Percentiles rank a stretch among this genome's conserved stretches.
Evolutionary conservation across 805 yeast species (phyloP).

Genomic region (Ogataea kodamae): DNA sequence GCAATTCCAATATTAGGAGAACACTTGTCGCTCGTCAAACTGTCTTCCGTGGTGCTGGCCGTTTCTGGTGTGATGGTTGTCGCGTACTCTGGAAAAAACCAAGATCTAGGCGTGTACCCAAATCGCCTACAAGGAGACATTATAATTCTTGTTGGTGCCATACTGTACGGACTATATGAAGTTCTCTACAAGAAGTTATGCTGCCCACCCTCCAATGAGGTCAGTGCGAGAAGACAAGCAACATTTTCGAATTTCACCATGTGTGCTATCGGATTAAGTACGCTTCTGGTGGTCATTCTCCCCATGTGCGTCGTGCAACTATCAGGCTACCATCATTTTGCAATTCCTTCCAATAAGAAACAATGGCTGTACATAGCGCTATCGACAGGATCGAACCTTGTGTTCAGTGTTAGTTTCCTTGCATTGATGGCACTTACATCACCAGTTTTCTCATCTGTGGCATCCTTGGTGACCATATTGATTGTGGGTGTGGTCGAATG

Average conservation of each 20-base stretch:
- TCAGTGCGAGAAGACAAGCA: constrained; percentile 63
- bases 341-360: constrained; percentile 41
- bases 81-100: constrained; percentile 56
- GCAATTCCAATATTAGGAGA: constrained; percentile 74
- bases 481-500: constrained; percentile 78
- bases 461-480: constrained; percentile 64
- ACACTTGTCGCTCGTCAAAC: constrained; percentile 57
- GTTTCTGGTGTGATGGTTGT: constrained; percentile 73
- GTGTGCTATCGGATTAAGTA: constrained; percentile 59
- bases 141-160: constrained; percentile 69
- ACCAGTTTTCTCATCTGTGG: constrained; percentile 73
- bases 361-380: constrained; percentile 45
- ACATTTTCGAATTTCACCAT: constrained; percentile 78
- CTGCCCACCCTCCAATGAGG: constrained; percentile 69
- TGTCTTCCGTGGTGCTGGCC: constrained; percentile 66
- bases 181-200: constrained; percentile 72
- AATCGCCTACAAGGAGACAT: constrained; percentile 65
- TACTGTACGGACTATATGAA: constrained; percentile 78
- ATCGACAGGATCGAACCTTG: constrained; percentile 60
- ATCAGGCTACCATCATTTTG: constrained; percentile 54
- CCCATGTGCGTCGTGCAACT: constrained; percentile 48
- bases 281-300: constrained; percentile 47
- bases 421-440: constrained; percentile 79
- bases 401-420: constrained; percentile 69
- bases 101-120: constrained; percentile 40